A percentile compares a stretch with the other conserved stretches of the same genome.
phyloP scores from a whole-genome alignment of 331 rosid genomes.

The Quercus lobata region DNA sequence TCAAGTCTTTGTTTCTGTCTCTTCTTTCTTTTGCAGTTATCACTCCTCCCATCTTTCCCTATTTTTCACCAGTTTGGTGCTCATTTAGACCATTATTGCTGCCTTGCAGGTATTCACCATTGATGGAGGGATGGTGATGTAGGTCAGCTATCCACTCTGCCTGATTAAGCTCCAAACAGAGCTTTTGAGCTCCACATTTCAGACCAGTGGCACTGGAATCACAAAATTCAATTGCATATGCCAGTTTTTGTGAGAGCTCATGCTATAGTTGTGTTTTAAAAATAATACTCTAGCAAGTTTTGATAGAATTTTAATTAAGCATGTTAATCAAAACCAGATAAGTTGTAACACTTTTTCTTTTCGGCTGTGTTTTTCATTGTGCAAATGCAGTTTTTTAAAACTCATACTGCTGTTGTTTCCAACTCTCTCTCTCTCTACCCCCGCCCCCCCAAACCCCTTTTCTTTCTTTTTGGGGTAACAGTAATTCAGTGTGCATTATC shows the following conservation, averaged over 20 bases:
- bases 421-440: accelerated
- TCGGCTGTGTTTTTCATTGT: not conserved
- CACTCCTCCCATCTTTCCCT: not conserved
- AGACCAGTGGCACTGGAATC: constrained; percentile 15
- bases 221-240: constrained; percentile 2
- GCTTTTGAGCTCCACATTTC: not conserved
- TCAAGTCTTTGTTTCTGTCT: not conserved
- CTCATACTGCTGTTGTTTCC: not conserved
- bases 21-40: not conserved
- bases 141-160: constrained; percentile 14
- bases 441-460: too few relatives aligned
- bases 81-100: constrained; percentile 1
- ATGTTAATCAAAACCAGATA: constrained; percentile 16
- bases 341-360: not conserved
- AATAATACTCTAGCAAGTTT: constrained; percentile 12
- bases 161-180: not conserved
- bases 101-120: constrained; percentile 69
- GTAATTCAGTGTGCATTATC: too few relatives aligned
- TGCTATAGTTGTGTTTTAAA: not conserved
- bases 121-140: constrained; percentile 98
- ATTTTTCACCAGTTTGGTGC: not conserved
- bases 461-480: too few relatives aligned
- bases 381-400: too few relatives aligned
- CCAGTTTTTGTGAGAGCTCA: constrained; percentile 7
- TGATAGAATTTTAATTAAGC: constrained; percentile 26